Evolutionary conservation across 2,329 filamentous ascomycete species (phyloP), one percentile per base, ranked within the genome.

Genomic region (Thielaviopsis musarum): DNA sequence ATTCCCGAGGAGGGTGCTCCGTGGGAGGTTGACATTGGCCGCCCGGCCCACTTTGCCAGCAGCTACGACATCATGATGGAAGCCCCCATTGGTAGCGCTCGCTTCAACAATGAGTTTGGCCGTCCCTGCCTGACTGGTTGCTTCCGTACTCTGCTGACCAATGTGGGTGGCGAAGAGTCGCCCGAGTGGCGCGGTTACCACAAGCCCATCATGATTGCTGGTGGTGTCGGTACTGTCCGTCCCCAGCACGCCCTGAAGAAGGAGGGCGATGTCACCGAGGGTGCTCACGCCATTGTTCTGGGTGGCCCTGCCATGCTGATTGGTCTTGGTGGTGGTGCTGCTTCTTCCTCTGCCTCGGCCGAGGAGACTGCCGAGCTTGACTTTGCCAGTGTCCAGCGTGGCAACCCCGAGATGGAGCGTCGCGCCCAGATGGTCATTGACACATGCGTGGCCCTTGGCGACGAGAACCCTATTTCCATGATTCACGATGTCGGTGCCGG

Each of bases 391-490:
- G 93, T 98, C 34, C 93, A 98, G 73, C 80, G 93, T 73, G 93
- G 91, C 54, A 98, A 98, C 68, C 91, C 93, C 1, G 93, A 98
- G 73, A 91, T 97, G 71, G 89, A 98, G 72, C 80, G 93, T 63
- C 81, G 93, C 66, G 93, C 91, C 1, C 93, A 98, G 73, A 95
- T 97, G 81, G 93, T 98, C 64, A 98, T 98, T 72, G 93, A 97
- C 71, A 85, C 89, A 4, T 98, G 93, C 70, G 83, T 87, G 28
- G 85, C 88, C 2, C 80, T 97, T 66, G 91, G 91, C 17, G 75
- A 83, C 3, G 77, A 89, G 64, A 97, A 87, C 68, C 93, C 93
- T 0, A 97, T 98, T 65, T 85, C 88, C 59, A 91, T 97, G 74
- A 97, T 98, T 64, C 93, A 98, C 70, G 93, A 98, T 68, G 93